A percentile compares a stretch with the other conserved stretches of the same genome.
Evolutionary conservation across 495 filamentous ascomycete genomes (phyloP).

Genomic region (Halenospora varia): DNA sequence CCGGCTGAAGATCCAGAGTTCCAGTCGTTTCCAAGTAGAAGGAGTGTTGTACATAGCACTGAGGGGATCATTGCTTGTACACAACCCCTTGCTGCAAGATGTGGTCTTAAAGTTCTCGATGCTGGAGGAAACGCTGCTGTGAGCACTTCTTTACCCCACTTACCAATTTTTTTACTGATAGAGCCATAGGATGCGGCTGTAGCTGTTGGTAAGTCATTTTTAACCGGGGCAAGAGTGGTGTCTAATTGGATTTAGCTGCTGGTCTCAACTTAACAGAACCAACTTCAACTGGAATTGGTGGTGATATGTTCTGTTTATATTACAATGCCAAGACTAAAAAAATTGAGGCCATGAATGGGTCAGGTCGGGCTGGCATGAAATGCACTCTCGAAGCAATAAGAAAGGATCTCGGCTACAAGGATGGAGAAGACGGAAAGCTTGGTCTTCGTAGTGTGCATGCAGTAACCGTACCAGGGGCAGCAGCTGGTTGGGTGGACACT

Average conservation of each 20-base stretch:
- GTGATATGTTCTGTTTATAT: slow-evolving; percentile 97
- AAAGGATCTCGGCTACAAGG: slow-evolving; percentile 61
- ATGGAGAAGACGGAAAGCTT: slow-evolving; percentile 58
- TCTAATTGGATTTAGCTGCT: slow-evolving; percentile 52
- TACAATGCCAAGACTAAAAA: slow-evolving; percentile 80
- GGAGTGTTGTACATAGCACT: slow-evolving; percentile 89
- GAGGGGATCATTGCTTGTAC: slow-evolving; percentile 90
- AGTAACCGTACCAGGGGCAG: slow-evolving; percentile 83
- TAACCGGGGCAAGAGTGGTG: neutral
- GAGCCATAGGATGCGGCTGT: slow-evolving; percentile 79
- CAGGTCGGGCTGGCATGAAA: slow-evolving; percentile 71
- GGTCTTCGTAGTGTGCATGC: slow-evolving; percentile 75
- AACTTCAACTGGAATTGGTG: slow-evolving; percentile 90
- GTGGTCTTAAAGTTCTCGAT: slow-evolving; percentile 76
- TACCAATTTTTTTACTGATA: slow-evolving; percentile 8
- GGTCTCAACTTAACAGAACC: slow-evolving; percentile 93
- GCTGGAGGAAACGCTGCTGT: slow-evolving; percentile 92
- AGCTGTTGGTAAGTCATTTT: slow-evolving; percentile 55
- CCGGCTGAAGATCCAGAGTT: slow-evolving; percentile 56
- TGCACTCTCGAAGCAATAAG: slow-evolving; percentile 66
- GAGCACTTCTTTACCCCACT: slow-evolving; percentile 31
- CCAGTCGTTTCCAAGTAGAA: slow-evolving; percentile 72
- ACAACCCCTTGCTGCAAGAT: slow-evolving; percentile 86
- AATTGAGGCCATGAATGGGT: slow-evolving; percentile 85
- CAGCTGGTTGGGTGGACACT: slow-evolving; percentile 91